These are phyloP conservation scores for Teratosphaeria pseudoeucalypti DNA, from an alignment of 2,329 filamentous ascomycete genomes.

Conservation along the genomic window DNA sequence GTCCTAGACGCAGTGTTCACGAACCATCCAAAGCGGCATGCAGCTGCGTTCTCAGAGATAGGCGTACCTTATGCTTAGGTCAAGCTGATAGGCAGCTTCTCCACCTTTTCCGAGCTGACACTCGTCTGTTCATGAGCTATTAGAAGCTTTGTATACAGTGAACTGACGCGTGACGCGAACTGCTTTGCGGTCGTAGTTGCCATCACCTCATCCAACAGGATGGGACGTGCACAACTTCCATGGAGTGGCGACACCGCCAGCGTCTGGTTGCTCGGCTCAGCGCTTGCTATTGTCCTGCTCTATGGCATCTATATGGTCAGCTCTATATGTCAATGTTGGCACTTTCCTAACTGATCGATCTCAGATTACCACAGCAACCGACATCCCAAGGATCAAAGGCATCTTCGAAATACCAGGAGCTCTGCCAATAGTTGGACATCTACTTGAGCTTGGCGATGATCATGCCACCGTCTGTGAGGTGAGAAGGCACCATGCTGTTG, in stretches of 20 bases:
- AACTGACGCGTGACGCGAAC: neutral
- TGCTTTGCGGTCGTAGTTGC: neutral
- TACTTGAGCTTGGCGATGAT: conserved; percentile 42
- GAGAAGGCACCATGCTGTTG: neutral
- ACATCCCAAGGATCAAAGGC: conserved; percentile 40
- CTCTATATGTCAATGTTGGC: neutral
- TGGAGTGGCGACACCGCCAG: neutral
- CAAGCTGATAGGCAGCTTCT: neutral
- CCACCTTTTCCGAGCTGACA: neutral
- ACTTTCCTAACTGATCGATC: neutral
- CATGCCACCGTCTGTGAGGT: conserved; percentile 42
- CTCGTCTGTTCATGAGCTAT: neutral
- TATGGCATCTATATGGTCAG: neutral
- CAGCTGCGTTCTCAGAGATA: neutral
- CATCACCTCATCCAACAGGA: neutral
- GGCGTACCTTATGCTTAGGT: neutral
- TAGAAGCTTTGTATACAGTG: too few relatives aligned
- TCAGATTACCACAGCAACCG: conserved; percentile 24
- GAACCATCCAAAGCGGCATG: neutral
- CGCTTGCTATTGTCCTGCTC: neutral
- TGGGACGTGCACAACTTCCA: neutral
- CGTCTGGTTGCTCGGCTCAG: neutral
- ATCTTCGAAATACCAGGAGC: conserved; percentile 43
- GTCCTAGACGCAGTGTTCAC: neutral
- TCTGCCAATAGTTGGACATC: conserved; percentile 40